Base-by-base conservation (phyloP, 345 rosid genomes). In the Melaleuca quinquenervia region DNA sequence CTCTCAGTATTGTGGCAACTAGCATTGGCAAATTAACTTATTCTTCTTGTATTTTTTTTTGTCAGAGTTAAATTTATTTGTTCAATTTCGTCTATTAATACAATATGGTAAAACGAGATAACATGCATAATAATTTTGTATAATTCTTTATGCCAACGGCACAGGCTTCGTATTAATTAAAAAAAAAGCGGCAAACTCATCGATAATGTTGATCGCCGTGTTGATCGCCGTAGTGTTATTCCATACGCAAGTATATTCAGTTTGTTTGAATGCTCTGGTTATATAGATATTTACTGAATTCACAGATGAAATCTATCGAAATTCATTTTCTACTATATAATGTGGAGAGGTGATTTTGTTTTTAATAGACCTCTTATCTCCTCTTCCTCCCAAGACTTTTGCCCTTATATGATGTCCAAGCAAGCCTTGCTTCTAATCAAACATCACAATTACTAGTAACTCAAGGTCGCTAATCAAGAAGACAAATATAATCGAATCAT, bases 161-260 rank as follows among this genome's bases (percentile, higher is more conserved):
- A 32, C 12, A 58, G 36, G 36, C 70, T 56, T 56, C 15, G 7
- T 7, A 62, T 29, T 27, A 62, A 70, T 20, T 20, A 18, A 18
- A 70, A 13, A 51, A 70, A 36, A 11, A 2, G 48, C 48, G 2
- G 7, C 1, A 64, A 70, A 1, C 26, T 2, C 48, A 36, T 36
- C 24, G 0, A 6, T 36, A 5, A 18, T 0, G 13, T 8, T 3
- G 1, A 16, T 2, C 0, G 5, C 1, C 0, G 2, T 7, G 18
- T 70, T 70, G 12, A n/a, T n/a, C n/a, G n/a, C n/a, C n/a, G n/a
- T n/a, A n/a, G n/a, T n/a, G n/a, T n/a, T 8, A 9, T 32, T n/a
- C 12, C 0, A 0, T 32, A 10, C 0, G 3, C 0, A 0, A 7
- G 0, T 7, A 62, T 29, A 62, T 27, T 24, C 12, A 2, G 0